Evolutionary conservation across 2,329 filamentous ascomycete species (phyloP).

Genomic region (Apiospora pterosperma): DNA sequence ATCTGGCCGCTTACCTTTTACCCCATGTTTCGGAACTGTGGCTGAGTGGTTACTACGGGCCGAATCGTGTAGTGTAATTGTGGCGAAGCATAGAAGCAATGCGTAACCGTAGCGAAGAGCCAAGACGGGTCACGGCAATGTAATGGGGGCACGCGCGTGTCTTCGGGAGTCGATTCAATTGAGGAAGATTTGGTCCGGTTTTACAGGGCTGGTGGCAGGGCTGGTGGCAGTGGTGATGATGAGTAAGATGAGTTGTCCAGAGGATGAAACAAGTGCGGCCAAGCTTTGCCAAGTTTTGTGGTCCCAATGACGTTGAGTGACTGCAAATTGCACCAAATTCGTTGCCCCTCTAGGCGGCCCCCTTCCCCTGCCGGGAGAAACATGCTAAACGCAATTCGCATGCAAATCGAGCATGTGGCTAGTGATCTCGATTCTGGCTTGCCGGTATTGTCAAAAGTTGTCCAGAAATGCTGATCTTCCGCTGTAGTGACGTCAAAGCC

Average conservation of each 20-base stretch:
- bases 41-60: too few relatives aligned
- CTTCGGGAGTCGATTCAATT: neutral
- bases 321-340: neutral
- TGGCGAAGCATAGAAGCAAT: too few relatives aligned
- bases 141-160: neutral
- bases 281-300: constrained; percentile 23
- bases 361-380: too few relatives aligned
- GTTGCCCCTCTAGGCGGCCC: neutral
- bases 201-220: neutral
- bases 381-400: neutral
- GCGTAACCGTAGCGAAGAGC: neutral
- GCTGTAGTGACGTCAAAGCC: neutral
- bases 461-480: neutral
- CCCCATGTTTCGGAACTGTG: neutral
- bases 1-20: too few relatives aligned
- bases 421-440: neutral
- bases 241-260: neutral
- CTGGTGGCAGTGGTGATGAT: neutral
- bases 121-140: neutral
- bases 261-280: constrained; percentile 17
- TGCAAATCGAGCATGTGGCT: neutral
- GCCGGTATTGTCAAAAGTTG: neutral
- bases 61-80: too few relatives aligned
- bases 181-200: neutral
- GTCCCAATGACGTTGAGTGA: constrained; percentile 17